phyloP scores from a whole-genome alignment of 306 rosid species.

The Betula pendula region DNA sequence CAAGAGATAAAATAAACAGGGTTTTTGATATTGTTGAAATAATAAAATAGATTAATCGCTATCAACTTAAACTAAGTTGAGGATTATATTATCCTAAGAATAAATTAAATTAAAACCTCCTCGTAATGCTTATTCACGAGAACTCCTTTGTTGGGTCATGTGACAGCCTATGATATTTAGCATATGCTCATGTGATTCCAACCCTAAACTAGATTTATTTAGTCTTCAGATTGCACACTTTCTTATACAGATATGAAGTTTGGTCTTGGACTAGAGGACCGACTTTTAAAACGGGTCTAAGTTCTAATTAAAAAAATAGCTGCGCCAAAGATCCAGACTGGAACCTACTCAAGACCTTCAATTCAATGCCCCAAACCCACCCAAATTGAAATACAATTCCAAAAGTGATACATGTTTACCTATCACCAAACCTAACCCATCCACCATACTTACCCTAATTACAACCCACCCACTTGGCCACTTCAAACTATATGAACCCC shows the following conservation, averaged over 20 bases:
- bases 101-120: not conserved
- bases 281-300: too few species aligned
- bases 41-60: not conserved
- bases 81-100: not conserved
- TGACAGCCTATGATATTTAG: conserved; percentile 24
- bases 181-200: conserved; percentile 21
- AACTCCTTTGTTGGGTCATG: conserved; percentile 18
- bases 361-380: not conserved
- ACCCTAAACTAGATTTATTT: too few species aligned
- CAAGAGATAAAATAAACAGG: not conserved
- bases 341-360: conserved; percentile 8
- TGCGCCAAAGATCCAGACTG: conserved; percentile 1
- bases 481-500: not conserved
- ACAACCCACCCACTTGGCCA: not conserved
- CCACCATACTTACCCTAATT: not conserved
- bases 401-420: not conserved
- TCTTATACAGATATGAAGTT: too few species aligned
- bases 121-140: not conserved
- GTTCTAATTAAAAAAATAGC: too few species aligned
- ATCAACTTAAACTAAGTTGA: not conserved
- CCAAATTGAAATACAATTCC: not conserved
- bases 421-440: not conserved
- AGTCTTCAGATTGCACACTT: too few species aligned
- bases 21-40: not conserved
- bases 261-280: too few species aligned